A percentile compares a stretch with the other conserved stretches of the same genome.
Conservation (phyloP, 1,284 basidiomycete genomes). For the Moesziomyces sp. region DNA sequence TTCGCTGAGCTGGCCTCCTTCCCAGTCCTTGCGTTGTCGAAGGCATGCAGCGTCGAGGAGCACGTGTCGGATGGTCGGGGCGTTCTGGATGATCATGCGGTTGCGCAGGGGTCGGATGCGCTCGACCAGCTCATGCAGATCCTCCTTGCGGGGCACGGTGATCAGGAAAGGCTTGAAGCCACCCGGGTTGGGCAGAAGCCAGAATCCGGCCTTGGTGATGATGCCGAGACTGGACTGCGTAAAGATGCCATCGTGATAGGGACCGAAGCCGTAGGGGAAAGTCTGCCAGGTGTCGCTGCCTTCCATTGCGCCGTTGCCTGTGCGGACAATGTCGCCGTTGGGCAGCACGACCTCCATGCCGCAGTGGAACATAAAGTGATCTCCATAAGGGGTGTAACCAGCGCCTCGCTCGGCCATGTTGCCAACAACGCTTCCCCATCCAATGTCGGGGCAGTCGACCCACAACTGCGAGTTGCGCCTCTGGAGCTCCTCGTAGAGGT, state of each 20-base stretch:
- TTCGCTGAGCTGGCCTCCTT: slow-evolving; percentile 12
- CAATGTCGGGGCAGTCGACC: slow-evolving; percentile 47
- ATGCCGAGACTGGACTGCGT: slow-evolving; percentile 39
- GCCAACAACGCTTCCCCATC: slow-evolving; percentile 48
- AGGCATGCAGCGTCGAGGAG: slow-evolving; percentile 44
- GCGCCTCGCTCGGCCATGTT: slow-evolving; percentile 50
- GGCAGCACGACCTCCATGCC: slow-evolving; percentile 57
- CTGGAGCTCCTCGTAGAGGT: slow-evolving; percentile 53
- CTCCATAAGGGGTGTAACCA: slow-evolving; percentile 38
- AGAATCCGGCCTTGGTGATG: slow-evolving; percentile 50
- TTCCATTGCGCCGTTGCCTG: slow-evolving; percentile 51
- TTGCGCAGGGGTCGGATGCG: slow-evolving; percentile 42
- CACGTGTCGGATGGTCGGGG: slow-evolving; percentile 36
- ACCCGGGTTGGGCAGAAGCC: slow-evolving; percentile 52
- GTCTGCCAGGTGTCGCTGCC: slow-evolving; percentile 40
- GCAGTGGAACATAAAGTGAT: slow-evolving; percentile 47
- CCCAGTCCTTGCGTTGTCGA: slow-evolving; percentile 29
- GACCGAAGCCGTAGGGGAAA: slow-evolving; percentile 50
- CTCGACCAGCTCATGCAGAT: slow-evolving; percentile 37
- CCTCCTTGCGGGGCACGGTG: slow-evolving; percentile 41
- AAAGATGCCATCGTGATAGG: slow-evolving; percentile 58
- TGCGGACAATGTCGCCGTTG: slow-evolving; percentile 49
- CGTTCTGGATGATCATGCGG: slow-evolving; percentile 45
- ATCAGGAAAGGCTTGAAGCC: slow-evolving; percentile 52
- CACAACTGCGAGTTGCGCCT: slow-evolving; percentile 43